A percentile compares a stretch with the other conserved stretches of the same genome.
These are phyloP conservation scores for Rhododendron vialii DNA, from an alignment of 148 eudicot species.

Conservation along the genomic window DNA sequence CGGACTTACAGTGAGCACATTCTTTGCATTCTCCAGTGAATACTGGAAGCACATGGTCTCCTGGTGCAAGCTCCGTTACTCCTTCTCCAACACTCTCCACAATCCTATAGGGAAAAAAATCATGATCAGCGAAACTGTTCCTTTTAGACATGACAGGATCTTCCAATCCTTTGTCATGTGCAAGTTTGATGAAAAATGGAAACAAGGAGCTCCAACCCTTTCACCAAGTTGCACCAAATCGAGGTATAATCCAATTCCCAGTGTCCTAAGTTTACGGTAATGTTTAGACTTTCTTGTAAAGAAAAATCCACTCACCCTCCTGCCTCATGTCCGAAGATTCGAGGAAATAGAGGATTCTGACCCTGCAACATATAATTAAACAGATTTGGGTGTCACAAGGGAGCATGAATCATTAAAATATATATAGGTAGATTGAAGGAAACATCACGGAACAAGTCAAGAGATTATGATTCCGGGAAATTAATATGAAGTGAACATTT, in stretches of 20 bases:
- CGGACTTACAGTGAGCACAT: constrained; percentile 35
- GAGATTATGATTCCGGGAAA: not conserved
- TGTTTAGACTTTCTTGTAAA: not conserved
- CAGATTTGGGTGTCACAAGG: not conserved
- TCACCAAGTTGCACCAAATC: not conserved
- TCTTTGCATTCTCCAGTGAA: constrained; percentile 36
- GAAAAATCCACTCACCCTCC: constrained; percentile 27
- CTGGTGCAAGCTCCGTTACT: constrained; percentile 32
- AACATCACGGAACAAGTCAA: not conserved
- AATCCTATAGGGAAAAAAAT: constrained; percentile 15
- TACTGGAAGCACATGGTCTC: constrained; percentile 40
- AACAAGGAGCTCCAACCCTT: not conserved
- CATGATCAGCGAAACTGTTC: not conserved
- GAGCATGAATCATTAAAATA: not conserved
- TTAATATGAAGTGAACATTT: not conserved
- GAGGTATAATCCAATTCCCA: no score
- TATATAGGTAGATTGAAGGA: not conserved
- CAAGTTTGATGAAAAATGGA: not conserved
- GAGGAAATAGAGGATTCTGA: constrained; percentile 27
- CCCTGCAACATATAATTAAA: constrained; percentile 13
- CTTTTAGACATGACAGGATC: not conserved
- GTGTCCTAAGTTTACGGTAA: no score
- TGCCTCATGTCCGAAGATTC: constrained; percentile 51
- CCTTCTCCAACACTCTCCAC: constrained; percentile 43
- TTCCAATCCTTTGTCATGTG: not conserved